Evolutionary conservation across 352 stramenopile species (phyloP).

Genomic region (Pythium apleroticum): DNA sequence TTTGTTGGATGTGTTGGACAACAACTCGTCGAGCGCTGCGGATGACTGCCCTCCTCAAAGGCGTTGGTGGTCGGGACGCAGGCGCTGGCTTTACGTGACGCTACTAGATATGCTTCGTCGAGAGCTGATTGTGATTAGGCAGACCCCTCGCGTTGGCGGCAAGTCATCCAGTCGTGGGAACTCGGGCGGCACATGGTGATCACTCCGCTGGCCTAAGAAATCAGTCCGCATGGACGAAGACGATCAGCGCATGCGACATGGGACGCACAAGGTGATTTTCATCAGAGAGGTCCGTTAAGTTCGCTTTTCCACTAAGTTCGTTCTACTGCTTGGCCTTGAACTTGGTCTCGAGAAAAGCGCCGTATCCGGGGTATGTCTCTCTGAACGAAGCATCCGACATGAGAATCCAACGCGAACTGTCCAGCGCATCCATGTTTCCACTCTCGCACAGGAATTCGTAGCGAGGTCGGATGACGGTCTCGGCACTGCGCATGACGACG

Average conservation of each 20-base stretch:
- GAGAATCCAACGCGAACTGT: constrained; percentile 33
- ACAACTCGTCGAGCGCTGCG: neutral
- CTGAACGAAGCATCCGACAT: constrained; percentile 34
- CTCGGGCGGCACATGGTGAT: neutral
- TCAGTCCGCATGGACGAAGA: neutral
- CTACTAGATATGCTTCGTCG: too few species aligned
- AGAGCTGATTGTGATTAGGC: too few species aligned
- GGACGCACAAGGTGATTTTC: neutral
- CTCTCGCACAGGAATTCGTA: constrained; percentile 39
- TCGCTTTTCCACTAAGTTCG: neutral
- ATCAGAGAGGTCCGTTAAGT: neutral
- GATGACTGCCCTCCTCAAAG: too few species aligned
- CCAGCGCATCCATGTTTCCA: constrained; percentile 19
- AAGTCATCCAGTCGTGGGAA: neutral
- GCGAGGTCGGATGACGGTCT: constrained; percentile 43
- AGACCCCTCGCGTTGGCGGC: neutral
- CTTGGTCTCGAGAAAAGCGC: constrained; percentile 7
- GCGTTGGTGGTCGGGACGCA: neutral
- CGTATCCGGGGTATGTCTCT: constrained; percentile 33
- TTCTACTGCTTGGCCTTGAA: neutral
- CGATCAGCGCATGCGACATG: neutral
- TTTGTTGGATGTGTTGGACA: constrained; percentile 1
- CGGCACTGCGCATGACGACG: constrained; percentile 45
- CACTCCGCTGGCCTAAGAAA: neutral
- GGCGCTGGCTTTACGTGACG: too few species aligned